Evolutionary conservation across 768 basidiomycete genomes (phyloP).

Genomic region (Tylopilus intermedius): DNA sequence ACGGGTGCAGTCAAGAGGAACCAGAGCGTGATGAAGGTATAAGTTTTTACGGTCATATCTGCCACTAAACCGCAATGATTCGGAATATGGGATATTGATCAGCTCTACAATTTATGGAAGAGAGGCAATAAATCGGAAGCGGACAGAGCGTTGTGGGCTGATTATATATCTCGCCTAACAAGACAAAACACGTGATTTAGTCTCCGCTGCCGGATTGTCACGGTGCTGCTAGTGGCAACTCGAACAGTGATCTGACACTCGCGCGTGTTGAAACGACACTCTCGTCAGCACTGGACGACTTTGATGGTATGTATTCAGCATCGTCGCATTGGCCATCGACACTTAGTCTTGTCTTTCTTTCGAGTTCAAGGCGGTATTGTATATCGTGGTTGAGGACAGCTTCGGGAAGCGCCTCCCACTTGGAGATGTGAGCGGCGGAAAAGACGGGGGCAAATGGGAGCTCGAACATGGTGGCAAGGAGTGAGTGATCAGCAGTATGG

Average conservation of each 20-base stretch:
- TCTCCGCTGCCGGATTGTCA: no score
- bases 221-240: neutral
- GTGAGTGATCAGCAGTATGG: neutral
- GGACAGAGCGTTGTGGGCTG: no score
- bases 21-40: slow-evolving; percentile 63
- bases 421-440: slow-evolving; percentile 29
- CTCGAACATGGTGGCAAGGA: slow-evolving; percentile 13
- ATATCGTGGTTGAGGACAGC: neutral
- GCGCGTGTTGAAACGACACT: no score
- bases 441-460: slow-evolving; percentile 24
- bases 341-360: neutral
- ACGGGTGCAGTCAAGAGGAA: slow-evolving; percentile 50
- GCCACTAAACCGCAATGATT: no score
- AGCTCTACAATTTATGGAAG: neutral
- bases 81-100: neutral
- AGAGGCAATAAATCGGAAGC: no score
- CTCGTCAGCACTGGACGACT: neutral
- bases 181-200: slow-evolving; percentile 1
- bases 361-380: neutral
- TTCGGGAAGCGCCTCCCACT: slow-evolving; percentile 20
- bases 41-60: slow-evolving; percentile 46
- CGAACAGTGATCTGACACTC: neutral
- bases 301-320: neutral
- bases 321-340: neutral
- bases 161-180: no score